Conservation (phyloP, 1,139 yeast species). For the Nakaseomyces uthaithaninus region DNA sequence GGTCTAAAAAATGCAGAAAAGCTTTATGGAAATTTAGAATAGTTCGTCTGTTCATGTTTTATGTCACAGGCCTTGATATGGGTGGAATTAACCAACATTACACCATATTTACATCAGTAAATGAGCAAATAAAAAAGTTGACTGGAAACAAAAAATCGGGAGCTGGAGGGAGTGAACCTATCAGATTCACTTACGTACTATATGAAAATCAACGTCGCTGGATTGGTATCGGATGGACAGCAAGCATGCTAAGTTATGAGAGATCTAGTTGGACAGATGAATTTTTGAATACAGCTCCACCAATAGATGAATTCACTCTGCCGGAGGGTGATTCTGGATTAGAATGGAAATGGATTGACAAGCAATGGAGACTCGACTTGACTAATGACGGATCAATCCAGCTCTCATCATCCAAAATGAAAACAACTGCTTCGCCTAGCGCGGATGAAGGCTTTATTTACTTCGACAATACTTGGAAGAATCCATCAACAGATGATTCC, state of each 20-base stretch:
- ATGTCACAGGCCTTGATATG: conserved; percentile 81
- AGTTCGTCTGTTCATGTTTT: conserved; percentile 64
- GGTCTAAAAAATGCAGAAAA: conserved; percentile 68
- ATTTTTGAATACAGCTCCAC: conserved; percentile 73
- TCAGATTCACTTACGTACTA: conserved; percentile 83
- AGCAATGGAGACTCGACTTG: conserved; percentile 81
- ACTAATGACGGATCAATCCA: conserved; percentile 83
- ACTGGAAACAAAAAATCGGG: conserved; percentile 9
- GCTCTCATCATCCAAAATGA: conserved; percentile 54
- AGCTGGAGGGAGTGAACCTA: conserved; percentile 43
- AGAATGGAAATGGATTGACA: conserved; percentile 92
- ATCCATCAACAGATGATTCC: conserved; percentile 80
- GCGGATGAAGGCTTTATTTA: conserved; percentile 80
- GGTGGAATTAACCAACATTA: conserved; percentile 40
- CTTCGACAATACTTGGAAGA: conserved; percentile 90
- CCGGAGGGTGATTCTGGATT: conserved; percentile 70
- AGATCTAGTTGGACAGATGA: conserved; percentile 97
- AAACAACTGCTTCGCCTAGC: conserved; percentile 69
- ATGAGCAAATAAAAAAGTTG: conserved; percentile 23
- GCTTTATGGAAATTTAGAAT: conserved; percentile 75
- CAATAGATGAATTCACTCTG: conserved; percentile 67
- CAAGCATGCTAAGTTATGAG: conserved; percentile 82
- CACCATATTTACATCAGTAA: conserved; percentile 28
- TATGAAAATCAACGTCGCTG: conserved; percentile 95
- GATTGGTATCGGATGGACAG: conserved; percentile 98